These are phyloP conservation scores for Jatropha multifida DNA, from an alignment of 441 rosid genomes.

Conservation along the genomic window DNA sequence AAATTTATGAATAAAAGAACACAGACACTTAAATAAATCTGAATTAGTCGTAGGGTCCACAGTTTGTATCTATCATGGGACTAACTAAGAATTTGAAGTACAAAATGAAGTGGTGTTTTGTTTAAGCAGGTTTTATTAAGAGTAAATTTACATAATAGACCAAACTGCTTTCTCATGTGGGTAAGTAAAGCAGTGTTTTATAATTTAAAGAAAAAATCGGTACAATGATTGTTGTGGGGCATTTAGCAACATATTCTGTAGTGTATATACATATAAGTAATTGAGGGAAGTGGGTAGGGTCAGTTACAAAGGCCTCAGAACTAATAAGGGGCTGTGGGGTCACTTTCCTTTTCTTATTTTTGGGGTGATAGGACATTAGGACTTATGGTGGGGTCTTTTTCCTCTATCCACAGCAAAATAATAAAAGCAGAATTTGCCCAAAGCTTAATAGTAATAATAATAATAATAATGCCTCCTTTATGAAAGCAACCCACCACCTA, in stretches of 20 bases:
- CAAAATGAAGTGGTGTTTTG: no score
- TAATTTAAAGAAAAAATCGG: neutral
- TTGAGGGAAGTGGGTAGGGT: constrained; percentile 20
- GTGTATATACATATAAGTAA: constrained; percentile 15
- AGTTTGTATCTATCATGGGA: no score
- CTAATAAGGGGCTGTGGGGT: constrained; percentile 33
- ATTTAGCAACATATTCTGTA: neutral
- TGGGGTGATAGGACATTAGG: constrained; percentile 19
- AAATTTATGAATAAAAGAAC: no score
- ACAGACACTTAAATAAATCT: no score
- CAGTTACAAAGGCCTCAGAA: constrained; percentile 3
- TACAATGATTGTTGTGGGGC: constrained; percentile 28
- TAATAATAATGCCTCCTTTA: constrained; percentile 23
- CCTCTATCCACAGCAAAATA: constrained; percentile 9
- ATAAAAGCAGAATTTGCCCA: constrained; percentile 21
- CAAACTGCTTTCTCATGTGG: neutral
- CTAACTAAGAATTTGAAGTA: no score
- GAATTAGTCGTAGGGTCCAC: no score
- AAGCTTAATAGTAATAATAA: neutral
- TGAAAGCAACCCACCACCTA: constrained; percentile 50
- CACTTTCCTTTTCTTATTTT: constrained; percentile 14
- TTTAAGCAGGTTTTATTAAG: no score
- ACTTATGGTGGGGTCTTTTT: constrained; percentile 16
- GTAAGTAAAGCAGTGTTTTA: no score
- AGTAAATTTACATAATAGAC: neutral